Base-by-base conservation (phyloP, 192 early-diverging fungal species). In the Funneliformis mosseae region DNA sequence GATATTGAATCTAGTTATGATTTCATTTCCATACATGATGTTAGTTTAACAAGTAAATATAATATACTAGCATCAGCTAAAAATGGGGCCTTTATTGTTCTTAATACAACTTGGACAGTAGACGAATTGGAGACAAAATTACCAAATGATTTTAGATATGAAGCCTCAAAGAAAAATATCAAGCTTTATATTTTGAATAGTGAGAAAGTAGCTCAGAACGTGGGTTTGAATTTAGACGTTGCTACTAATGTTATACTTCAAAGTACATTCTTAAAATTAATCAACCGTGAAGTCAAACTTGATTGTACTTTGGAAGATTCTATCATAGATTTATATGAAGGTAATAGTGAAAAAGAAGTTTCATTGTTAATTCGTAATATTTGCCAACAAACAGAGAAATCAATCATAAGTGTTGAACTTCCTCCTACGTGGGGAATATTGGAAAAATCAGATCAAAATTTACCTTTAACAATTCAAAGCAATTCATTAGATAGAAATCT, bases 51-150 rank as follows among this genome's bases (percentile, higher is more conserved):
- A 70, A 81, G 85, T 38, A 86, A 87, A 72, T 92, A 91, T 84
- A 89, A 95, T 71, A 84, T 91, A 48, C 87, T 92, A 5, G 80
- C 79, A n/a, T 81, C 87, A 0, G 83, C 92, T 45, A 84, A 84
- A 63, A 68, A 81, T 18, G 86, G 86, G 25, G 91, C 89, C 4
- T 80, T 82, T 16, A 82, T 95, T 23, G 50, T 95, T 21, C 61
- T 96, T 38, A 93, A 95, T 81, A 87, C 92, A 14, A 81, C 86
- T 27, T 92, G 92, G 92, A 85, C 86, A 12, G 85, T 87, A 33
- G 92, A 90, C 50, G 94, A 95, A 28, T 74, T 96, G 18, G 90
- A 91, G 46, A 84, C 87, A 46, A 89, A 92, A 68, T 81, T 95
- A 38, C 87, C 94, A 2, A 88, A 86, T 28, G 90, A 88, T 12